A percentile compares a stretch with the other conserved stretches of the same genome.
These are phyloP conservation scores for Phialophora expanda DNA, from an alignment of 2,329 filamentous ascomycete species.

Conservation along the genomic window DNA sequence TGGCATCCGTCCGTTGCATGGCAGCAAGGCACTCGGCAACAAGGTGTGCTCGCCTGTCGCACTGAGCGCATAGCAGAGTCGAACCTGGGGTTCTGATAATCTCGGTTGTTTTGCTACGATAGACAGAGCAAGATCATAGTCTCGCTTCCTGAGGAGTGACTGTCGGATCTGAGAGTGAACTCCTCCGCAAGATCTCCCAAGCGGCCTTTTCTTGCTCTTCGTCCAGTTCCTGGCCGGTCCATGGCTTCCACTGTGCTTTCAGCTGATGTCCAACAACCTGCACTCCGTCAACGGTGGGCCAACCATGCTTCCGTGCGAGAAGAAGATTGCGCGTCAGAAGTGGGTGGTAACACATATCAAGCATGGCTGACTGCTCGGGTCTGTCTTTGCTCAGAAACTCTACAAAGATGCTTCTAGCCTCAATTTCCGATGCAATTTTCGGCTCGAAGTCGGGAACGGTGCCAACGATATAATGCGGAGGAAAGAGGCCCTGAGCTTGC, in stretches of 20 bases:
- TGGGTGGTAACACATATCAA: conserved; percentile 30
- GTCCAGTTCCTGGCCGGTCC: conserved; percentile 19
- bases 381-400: conserved; percentile 16
- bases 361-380: conserved; percentile 9
- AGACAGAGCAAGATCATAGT: not conserved
- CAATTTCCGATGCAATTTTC: conserved; percentile 11
- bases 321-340: conserved; percentile 11
- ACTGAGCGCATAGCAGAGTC: not conserved
- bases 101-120: not conserved
- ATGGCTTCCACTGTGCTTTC: conserved; percentile 17
- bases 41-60: too few relatives aligned
- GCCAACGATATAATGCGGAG: conserved; percentile 19
- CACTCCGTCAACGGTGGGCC: conserved; percentile 18
- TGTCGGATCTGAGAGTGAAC: conserved; percentile 11
- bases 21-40: not conserved
- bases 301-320: conserved; percentile 25
- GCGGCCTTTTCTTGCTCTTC: conserved; percentile 11
- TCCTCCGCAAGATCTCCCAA: conserved; percentile 15
- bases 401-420: conserved; percentile 14
- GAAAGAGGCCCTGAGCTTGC: conserved; percentile 57
- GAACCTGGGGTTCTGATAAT: not conserved
- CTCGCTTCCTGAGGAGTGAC: conserved; percentile 8
- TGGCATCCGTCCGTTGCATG: not conserved
- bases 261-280: conserved; percentile 25
- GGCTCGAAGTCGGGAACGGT: conserved; percentile 24